These are phyloP conservation scores for Trichophyton benhamiae DNA, from an alignment of 2,329 filamentous ascomycete genomes.

Conservation along the genomic window DNA sequence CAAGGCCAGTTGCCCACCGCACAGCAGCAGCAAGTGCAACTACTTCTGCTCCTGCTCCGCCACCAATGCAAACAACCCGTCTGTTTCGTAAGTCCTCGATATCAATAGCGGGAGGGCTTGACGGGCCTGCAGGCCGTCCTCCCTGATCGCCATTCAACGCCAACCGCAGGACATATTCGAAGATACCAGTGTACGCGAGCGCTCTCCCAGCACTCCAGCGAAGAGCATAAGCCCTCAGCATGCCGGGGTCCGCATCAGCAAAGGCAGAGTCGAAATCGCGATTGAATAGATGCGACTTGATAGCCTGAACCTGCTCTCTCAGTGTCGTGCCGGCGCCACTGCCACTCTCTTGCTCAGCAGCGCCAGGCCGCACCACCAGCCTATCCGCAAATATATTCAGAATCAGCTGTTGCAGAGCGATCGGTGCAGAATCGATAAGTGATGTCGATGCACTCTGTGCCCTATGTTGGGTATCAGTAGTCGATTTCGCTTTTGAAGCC, in stretches of 20 bases:
- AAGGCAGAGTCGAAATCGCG: slow-evolving; percentile 78
- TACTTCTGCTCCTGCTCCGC: slow-evolving; percentile 55
- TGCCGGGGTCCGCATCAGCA: slow-evolving; percentile 46
- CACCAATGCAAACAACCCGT: slow-evolving; percentile 47
- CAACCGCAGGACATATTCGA: slow-evolving; percentile 20
- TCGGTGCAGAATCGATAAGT: slow-evolving; percentile 18
- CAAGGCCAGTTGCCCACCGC: slow-evolving; percentile 15
- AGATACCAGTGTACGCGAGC: slow-evolving; percentile 62
- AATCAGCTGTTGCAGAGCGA: slow-evolving; percentile 54
- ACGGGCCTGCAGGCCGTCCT: slow-evolving; percentile 8
- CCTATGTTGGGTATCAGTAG: neutral
- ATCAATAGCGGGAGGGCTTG: neutral
- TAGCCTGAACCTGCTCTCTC: slow-evolving; percentile 54
- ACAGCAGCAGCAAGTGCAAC: slow-evolving; percentile 48
- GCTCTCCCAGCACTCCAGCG: slow-evolving; percentile 84
- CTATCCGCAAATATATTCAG: slow-evolving; percentile 60
- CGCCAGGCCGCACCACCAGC: slow-evolving; percentile 40
- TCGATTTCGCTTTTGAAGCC: neutral
- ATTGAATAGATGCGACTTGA: slow-evolving; percentile 76
- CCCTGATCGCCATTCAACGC: neutral
- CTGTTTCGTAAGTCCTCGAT: neutral
- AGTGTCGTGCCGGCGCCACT: slow-evolving; percentile 34
- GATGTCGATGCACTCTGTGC: neutral
- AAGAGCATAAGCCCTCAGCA: slow-evolving; percentile 71
- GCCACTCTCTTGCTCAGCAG: slow-evolving; percentile 14